Conservation (phyloP, 2,329 filamentous ascomycete genomes). For the Sclerotinia glacialis region DNA sequence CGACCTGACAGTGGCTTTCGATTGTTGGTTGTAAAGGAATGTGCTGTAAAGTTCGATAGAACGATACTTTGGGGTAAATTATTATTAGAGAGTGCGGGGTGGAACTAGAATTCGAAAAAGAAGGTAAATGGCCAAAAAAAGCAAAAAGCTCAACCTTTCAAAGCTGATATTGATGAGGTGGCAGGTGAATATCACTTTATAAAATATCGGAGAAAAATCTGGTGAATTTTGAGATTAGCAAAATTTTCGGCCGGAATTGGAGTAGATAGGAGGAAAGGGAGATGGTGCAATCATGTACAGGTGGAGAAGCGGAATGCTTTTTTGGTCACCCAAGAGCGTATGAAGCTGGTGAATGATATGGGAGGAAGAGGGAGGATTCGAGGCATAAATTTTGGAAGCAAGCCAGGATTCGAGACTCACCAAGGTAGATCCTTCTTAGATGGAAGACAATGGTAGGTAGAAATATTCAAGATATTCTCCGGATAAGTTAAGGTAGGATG, state of each 20-base stretch:
- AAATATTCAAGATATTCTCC: slow-evolving; percentile 22
- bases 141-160: slow-evolving; percentile 23
- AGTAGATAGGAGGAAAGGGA: slow-evolving; percentile 13
- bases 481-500: slow-evolving; percentile 36
- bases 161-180: slow-evolving; percentile 27
- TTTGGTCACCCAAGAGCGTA: neutral
- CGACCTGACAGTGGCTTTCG: slow-evolving; percentile 36
- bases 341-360: slow-evolving; percentile 22
- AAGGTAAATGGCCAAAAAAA: slow-evolving; percentile 37
- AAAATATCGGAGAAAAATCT: slow-evolving; percentile 15
- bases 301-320: slow-evolving; percentile 27
- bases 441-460: slow-evolving; percentile 20
- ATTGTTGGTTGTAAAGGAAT: slow-evolving; percentile 36
- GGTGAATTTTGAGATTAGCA: slow-evolving; percentile 20
- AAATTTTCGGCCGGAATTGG: slow-evolving; percentile 8
- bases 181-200: slow-evolving; percentile 26
- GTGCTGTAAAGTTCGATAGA: slow-evolving; percentile 32
- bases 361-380: slow-evolving; percentile 16
- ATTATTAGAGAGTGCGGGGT: slow-evolving; percentile 38
- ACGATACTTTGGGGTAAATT: slow-evolving; percentile 32
- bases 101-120: slow-evolving; percentile 34
- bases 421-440: slow-evolving; percentile 30
- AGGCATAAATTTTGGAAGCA: neutral
- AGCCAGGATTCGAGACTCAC: slow-evolving; percentile 9
- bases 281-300: slow-evolving; percentile 6